phyloP scores from a whole-genome alignment of 495 filamentous ascomycete genomes.

The Trichocladium uniseriatum region DNA sequence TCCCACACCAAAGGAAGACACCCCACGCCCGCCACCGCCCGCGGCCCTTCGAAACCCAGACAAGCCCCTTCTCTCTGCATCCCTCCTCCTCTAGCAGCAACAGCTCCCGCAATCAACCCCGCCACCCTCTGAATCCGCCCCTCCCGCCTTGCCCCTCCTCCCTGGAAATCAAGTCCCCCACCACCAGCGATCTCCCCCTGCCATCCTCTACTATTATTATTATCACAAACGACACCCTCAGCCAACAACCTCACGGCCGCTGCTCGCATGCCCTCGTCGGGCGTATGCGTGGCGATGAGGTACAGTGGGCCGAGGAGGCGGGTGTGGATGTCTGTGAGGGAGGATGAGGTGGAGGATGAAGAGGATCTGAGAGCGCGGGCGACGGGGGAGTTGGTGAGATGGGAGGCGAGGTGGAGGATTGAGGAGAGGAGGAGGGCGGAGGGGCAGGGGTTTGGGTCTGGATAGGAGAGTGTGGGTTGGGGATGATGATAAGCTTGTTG shows the following conservation, averaged over 20 bases:
- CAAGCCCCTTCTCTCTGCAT: too few species aligned
- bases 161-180: too few species aligned
- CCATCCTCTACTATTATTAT: too few species aligned
- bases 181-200: too few species aligned
- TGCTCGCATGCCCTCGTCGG: background rate
- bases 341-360: background rate
- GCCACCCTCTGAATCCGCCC: too few species aligned
- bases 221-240: too few species aligned
- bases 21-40: constrained; percentile 10
- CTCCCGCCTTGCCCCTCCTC: too few species aligned
- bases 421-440: background rate
- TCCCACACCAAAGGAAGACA: constrained; percentile 9
- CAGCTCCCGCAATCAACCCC: background rate
- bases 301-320: constrained; percentile 16
- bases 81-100: too few species aligned
- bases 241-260: background rate
- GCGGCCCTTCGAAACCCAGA: background rate
- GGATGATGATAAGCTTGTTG: too few species aligned
- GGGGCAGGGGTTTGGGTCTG: too few species aligned
- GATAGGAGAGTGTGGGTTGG: too few species aligned
- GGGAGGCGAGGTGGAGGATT: constrained; percentile 1
- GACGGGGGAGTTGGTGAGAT: background rate
- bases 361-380: background rate
- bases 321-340: background rate
- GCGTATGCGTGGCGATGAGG: constrained; percentile 8